phyloP scores from a whole-genome alignment of 2,329 filamentous ascomycete species.

The Alternaria angustiovoidea region DNA sequence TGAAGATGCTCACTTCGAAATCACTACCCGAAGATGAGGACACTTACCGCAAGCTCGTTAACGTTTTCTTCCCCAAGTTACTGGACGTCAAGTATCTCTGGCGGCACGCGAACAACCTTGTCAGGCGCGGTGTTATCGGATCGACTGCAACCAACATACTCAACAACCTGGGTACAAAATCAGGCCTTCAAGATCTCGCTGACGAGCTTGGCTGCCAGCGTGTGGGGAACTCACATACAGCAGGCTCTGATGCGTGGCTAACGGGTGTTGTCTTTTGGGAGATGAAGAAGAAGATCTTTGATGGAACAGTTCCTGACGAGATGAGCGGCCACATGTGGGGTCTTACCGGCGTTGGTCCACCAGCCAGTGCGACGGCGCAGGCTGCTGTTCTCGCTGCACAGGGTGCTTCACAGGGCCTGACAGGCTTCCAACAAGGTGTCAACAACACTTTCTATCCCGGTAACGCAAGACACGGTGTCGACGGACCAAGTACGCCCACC shows the following conservation, averaged over 20 bases:
- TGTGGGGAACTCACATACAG: slow-evolving; percentile 87
- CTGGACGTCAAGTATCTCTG: slow-evolving; percentile 98
- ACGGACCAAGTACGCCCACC: slow-evolving; percentile 73
- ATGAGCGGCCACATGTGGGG: slow-evolving; percentile 95
- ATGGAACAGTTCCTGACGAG: slow-evolving; percentile 77
- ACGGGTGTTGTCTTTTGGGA: slow-evolving; percentile 96
- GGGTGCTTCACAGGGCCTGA: slow-evolving; percentile 41
- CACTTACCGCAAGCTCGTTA: slow-evolving; percentile 87
- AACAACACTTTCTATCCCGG: slow-evolving; percentile 53
- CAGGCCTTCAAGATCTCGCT: slow-evolving; percentile 90
- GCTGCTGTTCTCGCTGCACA: slow-evolving; percentile 54
- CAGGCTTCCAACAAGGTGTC: slow-evolving; percentile 43
- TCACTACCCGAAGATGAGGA: slow-evolving; percentile 87
- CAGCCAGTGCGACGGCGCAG: slow-evolving; percentile 65
- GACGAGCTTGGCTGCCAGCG: slow-evolving; percentile 92
- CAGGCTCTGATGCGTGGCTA: slow-evolving; percentile 90
- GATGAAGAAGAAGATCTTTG: slow-evolving; percentile 87
- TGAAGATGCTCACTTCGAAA: slow-evolving; percentile 87
- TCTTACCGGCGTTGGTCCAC: slow-evolving; percentile 68
- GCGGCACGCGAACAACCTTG: slow-evolving; percentile 78
- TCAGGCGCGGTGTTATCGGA: slow-evolving; percentile 59
- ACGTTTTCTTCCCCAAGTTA: slow-evolving; percentile 89
- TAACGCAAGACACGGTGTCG: slow-evolving; percentile 50
- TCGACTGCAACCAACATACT: slow-evolving; percentile 73
- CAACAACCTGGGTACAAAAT: slow-evolving; percentile 86